Evolutionary conservation across 2,329 filamentous ascomycete species (phyloP).

Genomic region (Cercospora sp.): DNA sequence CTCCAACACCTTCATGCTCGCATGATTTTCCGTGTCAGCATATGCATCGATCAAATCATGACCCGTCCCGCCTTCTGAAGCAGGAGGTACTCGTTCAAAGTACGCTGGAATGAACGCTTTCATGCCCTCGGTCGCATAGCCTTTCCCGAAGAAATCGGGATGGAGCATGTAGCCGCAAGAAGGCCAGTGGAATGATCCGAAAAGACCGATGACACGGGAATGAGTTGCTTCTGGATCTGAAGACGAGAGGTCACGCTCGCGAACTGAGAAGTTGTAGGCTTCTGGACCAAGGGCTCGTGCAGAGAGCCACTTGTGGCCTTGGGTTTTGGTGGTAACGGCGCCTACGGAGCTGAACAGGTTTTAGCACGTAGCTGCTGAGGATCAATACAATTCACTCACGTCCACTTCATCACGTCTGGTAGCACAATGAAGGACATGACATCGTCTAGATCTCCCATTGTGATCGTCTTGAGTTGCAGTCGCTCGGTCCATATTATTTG

Average conservation of each 20-base stretch:
- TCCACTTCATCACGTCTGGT: slow-evolving; percentile 64
- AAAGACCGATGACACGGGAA: slow-evolving; percentile 51
- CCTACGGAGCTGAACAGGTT: slow-evolving; percentile 41
- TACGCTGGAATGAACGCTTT: slow-evolving; percentile 44
- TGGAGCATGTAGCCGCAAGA: slow-evolving; percentile 49
- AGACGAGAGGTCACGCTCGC: slow-evolving; percentile 41
- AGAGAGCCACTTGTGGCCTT: slow-evolving; percentile 41
- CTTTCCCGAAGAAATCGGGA: slow-evolving; percentile 38
- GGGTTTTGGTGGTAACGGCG: slow-evolving; percentile 21
- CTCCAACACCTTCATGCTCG: slow-evolving; percentile 57
- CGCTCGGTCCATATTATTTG: slow-evolving; percentile 23
- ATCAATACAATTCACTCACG: slow-evolving; percentile 38
- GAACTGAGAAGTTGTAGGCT: slow-evolving; percentile 60
- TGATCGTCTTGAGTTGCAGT: slow-evolving; percentile 24
- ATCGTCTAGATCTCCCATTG: slow-evolving; percentile 25
- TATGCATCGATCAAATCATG: slow-evolving; percentile 47
- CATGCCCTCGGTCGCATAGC: slow-evolving; percentile 49
- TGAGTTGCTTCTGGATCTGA: slow-evolving; percentile 58
- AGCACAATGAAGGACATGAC: slow-evolving; percentile 55
- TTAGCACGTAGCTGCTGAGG: slow-evolving; percentile 49
- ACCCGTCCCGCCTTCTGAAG: slow-evolving; percentile 28
- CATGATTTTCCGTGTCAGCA: slow-evolving; percentile 52
- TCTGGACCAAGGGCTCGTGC: slow-evolving; percentile 40
- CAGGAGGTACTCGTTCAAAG: slow-evolving; percentile 41
- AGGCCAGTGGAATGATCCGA: slow-evolving; percentile 45